These are phyloP conservation scores for Tillandsia leiboldiana DNA, from an alignment of 176 grass and related monocot species.

Conservation along the genomic window DNA sequence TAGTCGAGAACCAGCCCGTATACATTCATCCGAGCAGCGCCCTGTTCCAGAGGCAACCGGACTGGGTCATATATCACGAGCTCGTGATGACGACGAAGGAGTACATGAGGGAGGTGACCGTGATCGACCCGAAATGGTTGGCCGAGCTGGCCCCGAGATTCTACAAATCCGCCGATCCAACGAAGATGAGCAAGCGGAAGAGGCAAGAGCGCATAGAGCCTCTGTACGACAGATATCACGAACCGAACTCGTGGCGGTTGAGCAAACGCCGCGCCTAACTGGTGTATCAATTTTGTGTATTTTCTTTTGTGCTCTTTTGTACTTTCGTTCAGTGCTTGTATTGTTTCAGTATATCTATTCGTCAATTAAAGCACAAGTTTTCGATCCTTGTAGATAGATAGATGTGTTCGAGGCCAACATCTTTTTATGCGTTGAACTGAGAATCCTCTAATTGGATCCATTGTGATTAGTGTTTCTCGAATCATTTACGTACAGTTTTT, in stretches of 20 bases:
- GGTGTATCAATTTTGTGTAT: conserved; percentile 1
- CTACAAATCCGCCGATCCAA: conserved; percentile 63
- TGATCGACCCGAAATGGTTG: conserved; percentile 81
- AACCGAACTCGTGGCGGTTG: conserved; percentile 91
- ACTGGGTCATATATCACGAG: conserved; percentile 90
- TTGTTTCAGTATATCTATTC: neutral
- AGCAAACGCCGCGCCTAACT: conserved; percentile 81
- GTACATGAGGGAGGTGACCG: conserved; percentile 77
- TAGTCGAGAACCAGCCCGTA: conserved; percentile 87
- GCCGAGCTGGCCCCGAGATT: conserved; percentile 76
- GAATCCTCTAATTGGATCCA: no score
- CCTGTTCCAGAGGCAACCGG: conserved; percentile 82
- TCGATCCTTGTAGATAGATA: no score
- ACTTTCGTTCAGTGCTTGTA: neutral
- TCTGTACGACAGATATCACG: conserved; percentile 78
- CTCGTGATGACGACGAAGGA: conserved; percentile 90
- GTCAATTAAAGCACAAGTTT: no score
- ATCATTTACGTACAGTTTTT: no score
- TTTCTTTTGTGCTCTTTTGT: neutral
- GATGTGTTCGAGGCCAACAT: no score
- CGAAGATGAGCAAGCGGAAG: conserved; percentile 90
- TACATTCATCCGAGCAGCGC: conserved; percentile 86
- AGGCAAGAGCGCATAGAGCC: conserved; percentile 85
- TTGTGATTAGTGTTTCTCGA: no score
- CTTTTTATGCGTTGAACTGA: no score